phyloP scores from a whole-genome alignment of 108 stramenopile species.

The Nitzschia putrida region DNA sequence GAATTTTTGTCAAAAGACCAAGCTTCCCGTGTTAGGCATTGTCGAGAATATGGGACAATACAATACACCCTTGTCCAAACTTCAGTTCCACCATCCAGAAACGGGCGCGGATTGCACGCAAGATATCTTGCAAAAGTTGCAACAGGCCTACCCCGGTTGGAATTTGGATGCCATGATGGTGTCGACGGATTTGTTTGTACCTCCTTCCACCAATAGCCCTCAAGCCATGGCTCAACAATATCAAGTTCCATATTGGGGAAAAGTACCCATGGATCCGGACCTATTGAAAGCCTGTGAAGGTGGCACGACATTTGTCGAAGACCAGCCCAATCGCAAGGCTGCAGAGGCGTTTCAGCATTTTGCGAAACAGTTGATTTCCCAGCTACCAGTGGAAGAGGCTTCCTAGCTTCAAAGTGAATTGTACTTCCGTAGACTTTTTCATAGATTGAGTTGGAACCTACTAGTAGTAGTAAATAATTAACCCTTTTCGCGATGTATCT shows the following conservation, averaged over 20 bases:
- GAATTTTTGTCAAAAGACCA: slow-evolving; percentile 97
- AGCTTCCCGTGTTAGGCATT: slow-evolving; percentile 91
- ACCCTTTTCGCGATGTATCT: too few species aligned
- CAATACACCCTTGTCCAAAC: slow-evolving; percentile 55
- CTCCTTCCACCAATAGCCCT: slow-evolving; percentile 63
- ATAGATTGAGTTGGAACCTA: too few species aligned
- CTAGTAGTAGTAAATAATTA: too few species aligned
- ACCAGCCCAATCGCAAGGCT: slow-evolving; percentile 52
- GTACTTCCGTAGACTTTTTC: too few species aligned
- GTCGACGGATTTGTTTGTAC: slow-evolving; percentile 68
- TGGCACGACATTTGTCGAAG: slow-evolving; percentile 77
- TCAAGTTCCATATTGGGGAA: slow-evolving; percentile 89
- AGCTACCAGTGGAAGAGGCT: slow-evolving; percentile 70
- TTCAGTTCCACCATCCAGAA: slow-evolving; percentile 53
- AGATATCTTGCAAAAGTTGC: slow-evolving; percentile 53
- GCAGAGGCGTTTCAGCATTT: slow-evolving; percentile 61
- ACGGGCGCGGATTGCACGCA: slow-evolving; percentile 54
- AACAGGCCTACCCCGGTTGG: slow-evolving; percentile 60
- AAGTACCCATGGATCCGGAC: slow-evolving; percentile 93
- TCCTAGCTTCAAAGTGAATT: not conserved
- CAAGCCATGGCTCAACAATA: slow-evolving; percentile 88
- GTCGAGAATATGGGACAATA: slow-evolving; percentile 97
- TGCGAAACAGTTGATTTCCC: slow-evolving; percentile 50
- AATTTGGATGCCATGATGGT: slow-evolving; percentile 68
- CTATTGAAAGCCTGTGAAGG: slow-evolving; percentile 91